These are phyloP conservation scores for Nemania sp. DNA, from an alignment of 2,329 filamentous ascomycete genomes.

Conservation along the genomic window DNA sequence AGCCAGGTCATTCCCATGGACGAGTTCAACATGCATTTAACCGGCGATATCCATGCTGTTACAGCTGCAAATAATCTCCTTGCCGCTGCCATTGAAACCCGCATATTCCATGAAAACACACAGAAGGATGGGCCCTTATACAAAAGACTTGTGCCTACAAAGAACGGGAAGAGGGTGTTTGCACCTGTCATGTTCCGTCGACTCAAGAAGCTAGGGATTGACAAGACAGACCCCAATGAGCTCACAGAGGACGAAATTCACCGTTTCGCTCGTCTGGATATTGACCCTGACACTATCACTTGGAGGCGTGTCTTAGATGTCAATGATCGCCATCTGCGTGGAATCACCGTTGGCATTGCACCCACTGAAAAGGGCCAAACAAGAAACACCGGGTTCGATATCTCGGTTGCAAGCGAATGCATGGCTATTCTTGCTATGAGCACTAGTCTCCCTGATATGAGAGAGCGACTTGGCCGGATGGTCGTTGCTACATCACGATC, in stretches of 20 bases:
- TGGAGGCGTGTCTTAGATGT: conserved; percentile 97
- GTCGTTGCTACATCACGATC: conserved; percentile 87
- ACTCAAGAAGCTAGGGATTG: conserved; percentile 93
- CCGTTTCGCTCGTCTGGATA: conserved; percentile 92
- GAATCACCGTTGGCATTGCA: conserved; percentile 88
- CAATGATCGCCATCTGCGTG: conserved; percentile 93
- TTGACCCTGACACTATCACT: conserved; percentile 96
- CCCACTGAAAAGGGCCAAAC: conserved; percentile 90
- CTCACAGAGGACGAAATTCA: conserved; percentile 89
- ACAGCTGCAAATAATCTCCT: conserved; percentile 97
- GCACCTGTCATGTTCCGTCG: conserved; percentile 91
- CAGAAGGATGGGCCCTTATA: conserved; percentile 92
- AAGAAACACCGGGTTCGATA: conserved; percentile 94
- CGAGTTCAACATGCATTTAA: conserved; percentile 98
- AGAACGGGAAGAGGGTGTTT: conserved; percentile 91
- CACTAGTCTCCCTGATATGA: conserved; percentile 87
- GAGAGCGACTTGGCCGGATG: conserved; percentile 94
- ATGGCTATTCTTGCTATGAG: conserved; percentile 98
- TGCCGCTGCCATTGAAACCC: conserved; percentile 94
- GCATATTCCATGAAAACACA: conserved; percentile 97
- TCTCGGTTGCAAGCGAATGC: conserved; percentile 96
- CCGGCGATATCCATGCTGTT: conserved; percentile 97
- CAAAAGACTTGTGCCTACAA: conserved; percentile 85
- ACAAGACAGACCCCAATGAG: conserved; percentile 92
- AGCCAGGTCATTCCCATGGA: conserved; percentile 99